A percentile compares a stretch with the other conserved stretches of the same genome.
Conservation (phyloP, 768 basidiomycete species). For the Tricholoma saponaceum region DNA sequence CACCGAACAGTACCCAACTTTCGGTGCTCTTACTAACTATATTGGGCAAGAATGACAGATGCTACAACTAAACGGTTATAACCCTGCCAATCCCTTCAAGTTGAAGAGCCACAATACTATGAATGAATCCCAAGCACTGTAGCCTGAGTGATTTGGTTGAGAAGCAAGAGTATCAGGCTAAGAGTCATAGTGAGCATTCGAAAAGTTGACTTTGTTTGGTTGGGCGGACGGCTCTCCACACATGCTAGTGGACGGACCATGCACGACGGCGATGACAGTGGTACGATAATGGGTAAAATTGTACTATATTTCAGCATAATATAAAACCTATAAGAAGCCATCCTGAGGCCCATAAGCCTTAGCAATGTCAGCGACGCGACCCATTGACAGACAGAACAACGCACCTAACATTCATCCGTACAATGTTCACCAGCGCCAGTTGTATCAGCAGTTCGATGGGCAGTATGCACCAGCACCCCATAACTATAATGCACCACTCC, state of each 20-base stretch:
- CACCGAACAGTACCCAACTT: not conserved
- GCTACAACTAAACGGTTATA: not conserved
- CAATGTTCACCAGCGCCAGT: too few relatives aligned
- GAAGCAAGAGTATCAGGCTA: not conserved
- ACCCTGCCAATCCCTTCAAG: too few relatives aligned
- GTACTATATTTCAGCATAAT: too few relatives aligned
- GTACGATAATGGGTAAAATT: too few relatives aligned
- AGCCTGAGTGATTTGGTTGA: not conserved
- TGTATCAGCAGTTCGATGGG: too few relatives aligned
- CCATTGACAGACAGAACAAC: not conserved
- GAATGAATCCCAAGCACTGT: not conserved
- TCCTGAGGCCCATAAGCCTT: not conserved
- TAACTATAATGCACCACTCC: too few relatives aligned
- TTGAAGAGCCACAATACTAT: not conserved
- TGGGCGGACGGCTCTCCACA: too few relatives aligned
- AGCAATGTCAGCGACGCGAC: not conserved
- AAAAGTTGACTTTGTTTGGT: too few relatives aligned
- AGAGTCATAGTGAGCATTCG: not conserved
- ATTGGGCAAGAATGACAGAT: not conserved
- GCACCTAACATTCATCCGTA: not conserved
- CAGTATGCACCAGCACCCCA: too few relatives aligned
- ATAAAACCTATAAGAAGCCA: too few relatives aligned
- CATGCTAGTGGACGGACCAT: too few relatives aligned
- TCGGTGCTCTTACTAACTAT: not conserved
- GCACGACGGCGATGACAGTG: too few relatives aligned